A percentile compares a stretch with the other conserved stretches of the same genome.
These are phyloP conservation scores for Alternaria conjuncta DNA, from an alignment of 2,329 filamentous ascomycete species.

Conservation along the genomic window DNA sequence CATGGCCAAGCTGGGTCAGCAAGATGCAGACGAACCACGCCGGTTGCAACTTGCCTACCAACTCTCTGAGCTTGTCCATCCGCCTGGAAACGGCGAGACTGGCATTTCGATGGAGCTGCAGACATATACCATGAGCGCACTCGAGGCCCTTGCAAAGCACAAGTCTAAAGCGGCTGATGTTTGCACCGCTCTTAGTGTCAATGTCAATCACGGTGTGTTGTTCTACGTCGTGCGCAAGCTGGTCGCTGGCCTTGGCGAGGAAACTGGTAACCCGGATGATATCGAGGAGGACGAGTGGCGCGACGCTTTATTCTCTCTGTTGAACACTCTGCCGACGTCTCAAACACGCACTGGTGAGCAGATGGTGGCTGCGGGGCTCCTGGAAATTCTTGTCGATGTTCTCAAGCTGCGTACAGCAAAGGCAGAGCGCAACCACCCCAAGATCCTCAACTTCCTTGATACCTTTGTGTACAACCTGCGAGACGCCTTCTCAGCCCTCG, in stretches of 20 bases:
- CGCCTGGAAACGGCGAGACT: slow-evolving; percentile 71
- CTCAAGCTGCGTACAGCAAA: slow-evolving; percentile 81
- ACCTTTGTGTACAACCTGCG: slow-evolving; percentile 84
- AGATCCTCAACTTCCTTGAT: slow-evolving; percentile 86
- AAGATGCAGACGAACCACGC: slow-evolving; percentile 88
- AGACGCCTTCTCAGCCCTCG: slow-evolving; percentile 83
- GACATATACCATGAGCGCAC: slow-evolving; percentile 77
- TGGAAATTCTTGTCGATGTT: slow-evolving; percentile 89
- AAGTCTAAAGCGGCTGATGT: slow-evolving; percentile 80
- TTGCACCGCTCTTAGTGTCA: slow-evolving; percentile 87
- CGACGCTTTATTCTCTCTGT: slow-evolving; percentile 84
- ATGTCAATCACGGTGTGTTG: slow-evolving; percentile 93
- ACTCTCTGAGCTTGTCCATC: slow-evolving; percentile 88
- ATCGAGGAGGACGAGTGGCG: slow-evolving; percentile 85
- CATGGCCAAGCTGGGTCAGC: slow-evolving; percentile 81
- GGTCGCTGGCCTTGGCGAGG: slow-evolving; percentile 74
- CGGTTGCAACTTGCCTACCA: slow-evolving; percentile 91
- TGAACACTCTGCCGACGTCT: slow-evolving; percentile 76
- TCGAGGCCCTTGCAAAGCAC: slow-evolving; percentile 86
- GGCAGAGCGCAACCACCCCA: slow-evolving; percentile 82
- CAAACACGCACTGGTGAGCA: slow-evolving; percentile 78
- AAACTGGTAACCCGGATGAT: slow-evolving; percentile 61
- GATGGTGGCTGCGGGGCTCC: slow-evolving; percentile 85
- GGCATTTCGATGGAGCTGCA: slow-evolving; percentile 78
- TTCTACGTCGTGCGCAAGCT: slow-evolving; percentile 93